phyloP scores from a whole-genome alignment of 2,329 filamentous ascomycete genomes.

The Rutstroemia sp. region DNA sequence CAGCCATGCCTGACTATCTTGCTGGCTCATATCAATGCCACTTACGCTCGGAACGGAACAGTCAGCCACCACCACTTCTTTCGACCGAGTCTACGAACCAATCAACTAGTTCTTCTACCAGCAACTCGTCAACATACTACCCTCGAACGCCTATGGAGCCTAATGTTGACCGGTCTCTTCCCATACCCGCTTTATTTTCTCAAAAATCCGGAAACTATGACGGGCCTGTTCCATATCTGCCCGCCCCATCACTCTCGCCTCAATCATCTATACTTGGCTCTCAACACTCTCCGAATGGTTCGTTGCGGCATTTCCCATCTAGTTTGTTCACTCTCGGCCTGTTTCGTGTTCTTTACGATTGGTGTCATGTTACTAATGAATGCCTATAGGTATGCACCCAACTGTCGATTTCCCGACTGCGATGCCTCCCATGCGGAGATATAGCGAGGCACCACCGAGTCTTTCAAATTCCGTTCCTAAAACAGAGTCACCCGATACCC shows the following conservation, averaged over 20 bases:
- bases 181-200: conserved; percentile 22
- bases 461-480: conserved; percentile 4
- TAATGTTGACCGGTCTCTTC: conserved; percentile 23
- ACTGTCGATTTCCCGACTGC: conserved; percentile 18
- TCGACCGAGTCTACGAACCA: conserved; percentile 25
- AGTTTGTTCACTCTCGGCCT: not conserved
- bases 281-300: conserved; percentile 25
- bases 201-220: conserved; percentile 25
- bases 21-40: conserved; percentile 20
- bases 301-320: conserved; percentile 2
- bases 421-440: conserved; percentile 23
- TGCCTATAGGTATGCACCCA: conserved; percentile 13
- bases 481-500: conserved; percentile 14
- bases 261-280: conserved; percentile 14
- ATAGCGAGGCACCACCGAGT: conserved; percentile 7
- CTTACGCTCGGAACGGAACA: conserved; percentile 14
- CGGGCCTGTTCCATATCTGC: conserved; percentile 24
- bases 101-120: conserved; percentile 22
- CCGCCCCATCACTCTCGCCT: conserved; percentile 25
- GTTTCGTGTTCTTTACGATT: not conserved
- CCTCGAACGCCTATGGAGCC: conserved; percentile 28
- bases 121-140: conserved; percentile 23
- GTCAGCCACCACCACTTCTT: conserved; percentile 23
- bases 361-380: conserved; percentile 6
- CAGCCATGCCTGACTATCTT: conserved; percentile 10